Evolutionary conservation across 805 yeast species (phyloP), one percentile per base, ranked within the genome.

Genomic region (Candida odintsovae): DNA sequence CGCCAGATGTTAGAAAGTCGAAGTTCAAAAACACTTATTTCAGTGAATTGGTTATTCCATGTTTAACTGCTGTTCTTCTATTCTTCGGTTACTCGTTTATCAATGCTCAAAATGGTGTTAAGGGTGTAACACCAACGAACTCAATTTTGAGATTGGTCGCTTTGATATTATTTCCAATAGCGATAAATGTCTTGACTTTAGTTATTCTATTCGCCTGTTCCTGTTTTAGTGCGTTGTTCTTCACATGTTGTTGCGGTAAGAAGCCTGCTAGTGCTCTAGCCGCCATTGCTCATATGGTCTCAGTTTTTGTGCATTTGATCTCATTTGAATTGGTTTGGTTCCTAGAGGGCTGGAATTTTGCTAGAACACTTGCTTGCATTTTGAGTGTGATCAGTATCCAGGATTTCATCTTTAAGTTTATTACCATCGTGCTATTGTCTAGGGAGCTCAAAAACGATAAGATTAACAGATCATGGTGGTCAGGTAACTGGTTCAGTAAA

Each of bases 71-170:
- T 16, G 77, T 81, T 23, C 80, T 82, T 54, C 76, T 85, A 42
- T 76, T 84, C 47, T 67, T 82, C 44, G 90, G 96, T 0, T 92
- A 80, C 64, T 71, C 82, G 44, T 92, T 86, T 58, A 83, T 86
- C 57, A 90, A 90, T 65, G 74, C 96, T 1, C 97, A 89, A 68
- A 87, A 83, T 29, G 97, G 97, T 26, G 96, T 89, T 1, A 50
- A 55, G 41, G 55, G 65, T 44, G 67, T 76, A n/a, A 52, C 65
- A 47, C 70, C 75, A 3, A 74, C 79, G 8, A 78, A 82, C 61
- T 77, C 92, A 0, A 58, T 86, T 0, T 51, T 84, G 12, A 72
- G 97, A 47, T 63, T 92, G 26, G 59, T 75, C 3, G 65, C 89
- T 15, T 64, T 82, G 4, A 67, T 75, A 0, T 43, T 76, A 31